Percentiles rank a stretch among this genome's conserved stretches.
These are phyloP conservation scores for Kwoniella europaea DNA, from an alignment of 768 basidiomycete genomes.

Conservation along the genomic window DNA sequence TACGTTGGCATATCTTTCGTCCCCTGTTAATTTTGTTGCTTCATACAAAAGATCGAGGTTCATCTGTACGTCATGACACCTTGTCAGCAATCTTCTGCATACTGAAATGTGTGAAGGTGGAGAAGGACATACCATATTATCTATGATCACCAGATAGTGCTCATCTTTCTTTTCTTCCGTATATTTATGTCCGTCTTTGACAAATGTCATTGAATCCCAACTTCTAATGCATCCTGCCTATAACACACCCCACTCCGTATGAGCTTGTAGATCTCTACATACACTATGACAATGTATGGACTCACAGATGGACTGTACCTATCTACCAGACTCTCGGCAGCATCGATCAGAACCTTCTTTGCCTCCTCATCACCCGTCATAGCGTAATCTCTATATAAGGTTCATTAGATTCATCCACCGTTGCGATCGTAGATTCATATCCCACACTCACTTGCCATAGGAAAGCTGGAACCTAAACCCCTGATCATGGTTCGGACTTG, in stretches of 20 bases:
- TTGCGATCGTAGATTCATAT: too few relatives aligned
- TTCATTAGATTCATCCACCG: too few relatives aligned
- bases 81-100: background rate
- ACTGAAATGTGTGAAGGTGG: background rate
- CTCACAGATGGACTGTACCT: slow-evolving; percentile 41
- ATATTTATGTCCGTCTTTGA: slow-evolving; percentile 32
- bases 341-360: slow-evolving; percentile 43
- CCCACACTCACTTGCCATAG: slow-evolving; percentile 42
- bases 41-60: slow-evolving; percentile 50
- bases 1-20: slow-evolving; percentile 38
- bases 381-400: slow-evolving; percentile 41
- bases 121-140: slow-evolving; percentile 46
- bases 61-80: slow-evolving; percentile 30
- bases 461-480: slow-evolving; percentile 48
- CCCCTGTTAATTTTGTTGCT: slow-evolving; percentile 42
- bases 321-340: slow-evolving; percentile 41
- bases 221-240: slow-evolving; percentile 45
- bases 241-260: background rate
- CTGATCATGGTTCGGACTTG: slow-evolving; percentile 45
- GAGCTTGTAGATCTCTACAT: background rate
- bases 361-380: slow-evolving; percentile 42
- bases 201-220: slow-evolving; percentile 37
- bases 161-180: slow-evolving; percentile 37
- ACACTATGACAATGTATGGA: background rate
- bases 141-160: slow-evolving; percentile 50